phyloP scores from a whole-genome alignment of 768 basidiomycete genomes.

The Serendipita vermifera region DNA sequence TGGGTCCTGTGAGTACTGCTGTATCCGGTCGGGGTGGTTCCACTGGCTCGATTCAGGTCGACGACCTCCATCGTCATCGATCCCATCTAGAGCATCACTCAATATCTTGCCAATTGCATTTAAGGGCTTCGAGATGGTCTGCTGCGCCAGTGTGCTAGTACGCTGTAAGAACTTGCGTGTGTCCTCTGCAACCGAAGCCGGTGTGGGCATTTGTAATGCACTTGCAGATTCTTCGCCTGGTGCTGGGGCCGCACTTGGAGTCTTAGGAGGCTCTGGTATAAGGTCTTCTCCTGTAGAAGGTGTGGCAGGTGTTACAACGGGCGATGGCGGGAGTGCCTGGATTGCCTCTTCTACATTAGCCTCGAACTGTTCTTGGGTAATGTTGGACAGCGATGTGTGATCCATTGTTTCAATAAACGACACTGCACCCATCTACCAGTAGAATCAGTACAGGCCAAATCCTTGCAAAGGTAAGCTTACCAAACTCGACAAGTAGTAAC shows the following conservation, averaged over 20 bases:
- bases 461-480: constrained; percentile 33
- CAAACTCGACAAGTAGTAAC: constrained; percentile 92
- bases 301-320: constrained; percentile 24
- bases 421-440: constrained; percentile 76
- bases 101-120: constrained; percentile 80
- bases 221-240: constrained; percentile 84
- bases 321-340: constrained; percentile 30
- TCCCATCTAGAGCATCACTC: constrained; percentile 65
- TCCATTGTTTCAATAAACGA: constrained; percentile 99
- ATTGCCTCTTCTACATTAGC: constrained; percentile 52
- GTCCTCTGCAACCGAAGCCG: constrained; percentile 44
- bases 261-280: constrained; percentile 23
- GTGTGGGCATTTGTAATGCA: constrained; percentile 51
- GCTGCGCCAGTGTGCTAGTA: constrained; percentile 51
- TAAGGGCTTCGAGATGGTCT: constrained; percentile 77
- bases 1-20: background rate
- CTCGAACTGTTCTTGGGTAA: constrained; percentile 89
- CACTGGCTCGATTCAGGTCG: background rate
- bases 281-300: constrained; percentile 21
- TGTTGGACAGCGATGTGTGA: constrained; percentile 84
- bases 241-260: constrained; percentile 31
- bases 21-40: constrained; percentile 4
- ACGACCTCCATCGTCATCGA: constrained; percentile 30
- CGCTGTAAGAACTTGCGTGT: constrained; percentile 75
- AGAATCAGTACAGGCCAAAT: background rate